phyloP scores from a whole-genome alignment of 2,329 filamentous ascomycete genomes.

The Diplodia intermedia region DNA sequence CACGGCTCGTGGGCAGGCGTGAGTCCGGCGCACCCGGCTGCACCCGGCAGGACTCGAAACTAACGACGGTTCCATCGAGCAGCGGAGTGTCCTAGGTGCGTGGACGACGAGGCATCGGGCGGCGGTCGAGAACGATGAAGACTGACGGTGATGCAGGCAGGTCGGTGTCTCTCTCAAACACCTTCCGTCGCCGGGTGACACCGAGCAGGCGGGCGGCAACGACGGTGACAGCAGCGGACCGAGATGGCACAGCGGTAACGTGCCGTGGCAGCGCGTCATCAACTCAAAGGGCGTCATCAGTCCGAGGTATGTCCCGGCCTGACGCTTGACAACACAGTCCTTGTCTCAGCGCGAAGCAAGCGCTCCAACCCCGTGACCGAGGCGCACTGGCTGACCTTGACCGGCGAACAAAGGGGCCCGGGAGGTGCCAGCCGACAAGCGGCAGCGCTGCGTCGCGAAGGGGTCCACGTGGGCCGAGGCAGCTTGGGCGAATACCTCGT shows the following conservation, averaged over 20 bases:
- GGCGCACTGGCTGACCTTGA: conserved; percentile 4
- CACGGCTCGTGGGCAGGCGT: conserved; percentile 75
- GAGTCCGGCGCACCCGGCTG: conserved; percentile 43
- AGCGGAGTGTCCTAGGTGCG: conserved; percentile 57
- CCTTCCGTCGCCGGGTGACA: conserved; percentile 62
- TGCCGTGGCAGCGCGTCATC: conserved; percentile 95
- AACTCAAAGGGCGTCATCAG: conserved; percentile 88
- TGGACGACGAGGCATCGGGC: conserved; percentile 3
- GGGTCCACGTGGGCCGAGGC: conserved; percentile 55
- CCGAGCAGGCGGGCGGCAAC: conserved; percentile 12
- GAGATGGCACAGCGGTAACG: conserved; percentile 74
- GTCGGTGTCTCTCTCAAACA: conserved; percentile 92
- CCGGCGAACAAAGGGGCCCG: conserved; percentile 47
- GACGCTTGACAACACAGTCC: conserved; percentile 14
- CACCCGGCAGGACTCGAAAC: conserved; percentile 13
- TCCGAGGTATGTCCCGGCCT: conserved; percentile 66
- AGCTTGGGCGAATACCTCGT: conserved; percentile 57
- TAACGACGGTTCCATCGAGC: conserved; percentile 34
- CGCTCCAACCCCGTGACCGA: conserved; percentile 17
- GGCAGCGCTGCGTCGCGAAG: conserved; percentile 54
- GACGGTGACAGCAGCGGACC: conserved; percentile 46
- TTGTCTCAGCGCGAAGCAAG: conserved; percentile 27
- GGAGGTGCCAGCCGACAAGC: conserved; percentile 57
- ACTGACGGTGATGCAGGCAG: conserved; percentile 62
- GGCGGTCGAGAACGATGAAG: not conserved